These are phyloP conservation scores for Aureobasidium sp. DNA, from an alignment of 2,329 filamentous ascomycete species.

Conservation along the genomic window DNA sequence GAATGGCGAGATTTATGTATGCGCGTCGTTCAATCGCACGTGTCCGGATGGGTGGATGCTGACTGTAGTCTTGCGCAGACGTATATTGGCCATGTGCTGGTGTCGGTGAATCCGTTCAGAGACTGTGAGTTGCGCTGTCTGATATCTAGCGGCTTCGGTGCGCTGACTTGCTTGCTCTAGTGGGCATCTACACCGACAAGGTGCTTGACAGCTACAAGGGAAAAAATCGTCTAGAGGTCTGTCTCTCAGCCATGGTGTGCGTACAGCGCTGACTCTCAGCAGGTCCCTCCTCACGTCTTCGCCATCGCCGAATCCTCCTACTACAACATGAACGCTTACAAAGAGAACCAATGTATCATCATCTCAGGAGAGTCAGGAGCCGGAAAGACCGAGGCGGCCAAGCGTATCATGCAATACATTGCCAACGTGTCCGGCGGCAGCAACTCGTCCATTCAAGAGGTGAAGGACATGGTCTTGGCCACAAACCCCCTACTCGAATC, in stretches of 20 bases:
- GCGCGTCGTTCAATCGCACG: neutral
- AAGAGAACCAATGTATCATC: conserved; percentile 98
- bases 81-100: conserved; percentile 98
- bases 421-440: conserved; percentile 86
- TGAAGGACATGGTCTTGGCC: conserved; percentile 98
- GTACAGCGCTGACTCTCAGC: neutral
- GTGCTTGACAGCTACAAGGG: conserved; percentile 91
- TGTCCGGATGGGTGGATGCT: neutral
- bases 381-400: conserved; percentile 96
- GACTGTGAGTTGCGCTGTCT: conserved; percentile 43
- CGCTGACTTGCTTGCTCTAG: neutral
- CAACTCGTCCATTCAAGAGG: conserved; percentile 84
- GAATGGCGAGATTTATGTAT: conserved; percentile 81
- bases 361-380: conserved; percentile 98
- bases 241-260: neutral
- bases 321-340: conserved; percentile 99
- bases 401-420: conserved; percentile 99
- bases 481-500: conserved; percentile 96
- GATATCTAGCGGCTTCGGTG: neutral
- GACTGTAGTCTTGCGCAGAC: conserved; percentile 43
- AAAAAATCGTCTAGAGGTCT: conserved; percentile 83
- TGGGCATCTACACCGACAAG: conserved; percentile 92
- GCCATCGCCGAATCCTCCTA: conserved; percentile 93
- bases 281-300: conserved; percentile 74
- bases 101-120: conserved; percentile 96